Conservation (phyloP, 345 rosid genomes). For the Sonneratia alba region DNA sequence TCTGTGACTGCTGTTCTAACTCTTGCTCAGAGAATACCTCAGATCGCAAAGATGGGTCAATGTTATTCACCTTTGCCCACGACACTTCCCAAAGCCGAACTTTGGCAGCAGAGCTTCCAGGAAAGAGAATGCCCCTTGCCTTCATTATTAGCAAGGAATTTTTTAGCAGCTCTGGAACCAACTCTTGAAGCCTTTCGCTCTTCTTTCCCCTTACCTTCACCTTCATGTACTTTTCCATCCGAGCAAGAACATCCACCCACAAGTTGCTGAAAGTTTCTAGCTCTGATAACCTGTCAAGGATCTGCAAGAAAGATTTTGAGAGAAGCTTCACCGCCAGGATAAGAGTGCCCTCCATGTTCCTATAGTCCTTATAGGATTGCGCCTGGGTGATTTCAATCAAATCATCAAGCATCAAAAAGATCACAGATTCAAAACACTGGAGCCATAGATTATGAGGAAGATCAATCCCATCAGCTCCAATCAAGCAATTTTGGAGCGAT, state of each 20-base stretch:
- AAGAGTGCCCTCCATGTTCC: constrained; percentile 92
- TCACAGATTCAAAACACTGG: constrained; percentile 78
- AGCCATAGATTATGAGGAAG: constrained; percentile 64
- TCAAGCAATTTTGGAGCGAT: constrained; percentile 79
- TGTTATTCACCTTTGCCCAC: constrained; percentile 86
- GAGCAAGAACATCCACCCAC: constrained; percentile 84
- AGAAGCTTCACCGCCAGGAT: constrained; percentile 69
- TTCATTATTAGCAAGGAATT: constrained; percentile 77
- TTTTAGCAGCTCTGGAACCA: constrained; percentile 79
- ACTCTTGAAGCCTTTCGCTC: constrained; percentile 84
- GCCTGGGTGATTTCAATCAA: constrained; percentile 78
- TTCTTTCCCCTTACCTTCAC: constrained; percentile 80
- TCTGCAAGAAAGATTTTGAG: constrained; percentile 64
- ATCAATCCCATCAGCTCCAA: constrained; percentile 56
- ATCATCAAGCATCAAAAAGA: constrained; percentile 86
- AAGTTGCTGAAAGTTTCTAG: constrained; percentile 71
- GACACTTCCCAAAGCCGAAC: constrained; percentile 95
- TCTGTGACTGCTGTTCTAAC: constrained; percentile 8
- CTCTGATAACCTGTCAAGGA: constrained; percentile 57
- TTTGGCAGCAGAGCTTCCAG: constrained; percentile 57
- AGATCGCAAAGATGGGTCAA: constrained; percentile 60
- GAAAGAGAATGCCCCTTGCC: constrained; percentile 64
- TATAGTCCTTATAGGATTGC: constrained; percentile 75
- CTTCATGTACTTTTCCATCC: constrained; percentile 92
- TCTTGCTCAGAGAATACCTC: constrained; percentile 83